Evolutionary conservation across 352 stramenopile genomes (phyloP).

Genomic region (Phytophthora uliginosa): DNA sequence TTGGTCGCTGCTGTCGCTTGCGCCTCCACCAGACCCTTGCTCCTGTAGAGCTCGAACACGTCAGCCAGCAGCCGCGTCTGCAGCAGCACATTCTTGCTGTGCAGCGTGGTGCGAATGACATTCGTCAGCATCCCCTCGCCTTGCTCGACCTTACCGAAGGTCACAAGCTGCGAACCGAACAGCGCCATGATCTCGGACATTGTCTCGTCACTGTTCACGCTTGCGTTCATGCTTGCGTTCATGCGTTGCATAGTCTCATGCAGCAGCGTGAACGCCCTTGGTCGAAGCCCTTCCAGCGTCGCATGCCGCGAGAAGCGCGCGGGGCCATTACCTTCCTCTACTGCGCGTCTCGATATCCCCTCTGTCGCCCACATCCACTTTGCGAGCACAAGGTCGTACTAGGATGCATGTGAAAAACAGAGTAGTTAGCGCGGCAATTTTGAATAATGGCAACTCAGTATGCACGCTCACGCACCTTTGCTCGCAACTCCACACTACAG

Average conservation of each 20-base stretch:
- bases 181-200: conserved; percentile 79
- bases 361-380: conserved; percentile 86
- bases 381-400: conserved; percentile 77
- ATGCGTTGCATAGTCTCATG: conserved; percentile 56
- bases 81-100: conserved; percentile 81
- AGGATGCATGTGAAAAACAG: not conserved
- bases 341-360: conserved; percentile 20
- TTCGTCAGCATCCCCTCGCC: conserved; percentile 75
- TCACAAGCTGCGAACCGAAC: conserved; percentile 66
- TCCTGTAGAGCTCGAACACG: conserved; percentile 63
- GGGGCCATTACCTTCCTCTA: not conserved
- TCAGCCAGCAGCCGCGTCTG: conserved; percentile 69
- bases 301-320: conserved; percentile 32
- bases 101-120: conserved; percentile 56
- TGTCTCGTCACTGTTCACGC: conserved; percentile 63
- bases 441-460: not conserved
- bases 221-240: conserved; percentile 49
- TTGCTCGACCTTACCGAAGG: conserved; percentile 43
- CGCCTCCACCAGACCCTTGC: conserved; percentile 46
- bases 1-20: conserved; percentile 61
- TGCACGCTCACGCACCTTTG: conserved; percentile 53
- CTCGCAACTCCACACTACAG: conserved; percentile 61
- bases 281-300: conserved; percentile 58
- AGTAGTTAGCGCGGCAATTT: not conserved
- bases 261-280: conserved; percentile 52